Evolutionary conservation across 106 monocot species (phyloP).

Genomic region (Dactylorhiza incarnata): DNA sequence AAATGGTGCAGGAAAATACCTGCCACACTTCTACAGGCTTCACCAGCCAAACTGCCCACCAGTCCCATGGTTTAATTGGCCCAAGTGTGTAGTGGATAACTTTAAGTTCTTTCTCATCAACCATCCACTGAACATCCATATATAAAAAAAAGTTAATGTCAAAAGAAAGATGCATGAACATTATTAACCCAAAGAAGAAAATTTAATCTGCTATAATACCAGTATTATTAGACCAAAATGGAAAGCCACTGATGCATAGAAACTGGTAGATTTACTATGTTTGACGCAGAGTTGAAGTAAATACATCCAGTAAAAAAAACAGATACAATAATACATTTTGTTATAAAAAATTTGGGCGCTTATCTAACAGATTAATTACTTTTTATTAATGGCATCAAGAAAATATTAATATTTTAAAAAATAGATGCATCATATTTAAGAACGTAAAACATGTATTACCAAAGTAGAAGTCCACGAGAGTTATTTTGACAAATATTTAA

Average conservation of each 20-base stretch:
- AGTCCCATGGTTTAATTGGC: slow-evolving; percentile 99
- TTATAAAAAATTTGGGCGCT: no score
- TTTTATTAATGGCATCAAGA: no score
- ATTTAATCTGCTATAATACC: background rate
- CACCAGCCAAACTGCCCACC: slow-evolving; percentile 97
- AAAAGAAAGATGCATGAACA: background rate
- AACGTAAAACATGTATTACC: no score
- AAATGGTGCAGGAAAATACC: slow-evolving; percentile 28
- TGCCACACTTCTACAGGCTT: slow-evolving; percentile 99
- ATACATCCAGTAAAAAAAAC: background rate
- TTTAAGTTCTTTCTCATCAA: slow-evolving; percentile 87
- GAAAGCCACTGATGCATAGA: background rate
- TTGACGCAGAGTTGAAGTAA: background rate
- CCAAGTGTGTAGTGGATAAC: slow-evolving; percentile 96
- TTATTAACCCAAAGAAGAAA: background rate
- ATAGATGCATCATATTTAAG: no score
- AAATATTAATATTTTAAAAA: no score
- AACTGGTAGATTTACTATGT: background rate
- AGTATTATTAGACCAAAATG: background rate
- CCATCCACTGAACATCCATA: slow-evolving; percentile 82
- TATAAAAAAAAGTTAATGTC: background rate
- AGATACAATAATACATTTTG: background rate
- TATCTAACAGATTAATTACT: no score
- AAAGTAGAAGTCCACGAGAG: no score
- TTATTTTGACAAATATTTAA: no score